Conservation (phyloP, 2,329 filamentous ascomycete genomes). For the Diaporthe nobilis region DNA sequence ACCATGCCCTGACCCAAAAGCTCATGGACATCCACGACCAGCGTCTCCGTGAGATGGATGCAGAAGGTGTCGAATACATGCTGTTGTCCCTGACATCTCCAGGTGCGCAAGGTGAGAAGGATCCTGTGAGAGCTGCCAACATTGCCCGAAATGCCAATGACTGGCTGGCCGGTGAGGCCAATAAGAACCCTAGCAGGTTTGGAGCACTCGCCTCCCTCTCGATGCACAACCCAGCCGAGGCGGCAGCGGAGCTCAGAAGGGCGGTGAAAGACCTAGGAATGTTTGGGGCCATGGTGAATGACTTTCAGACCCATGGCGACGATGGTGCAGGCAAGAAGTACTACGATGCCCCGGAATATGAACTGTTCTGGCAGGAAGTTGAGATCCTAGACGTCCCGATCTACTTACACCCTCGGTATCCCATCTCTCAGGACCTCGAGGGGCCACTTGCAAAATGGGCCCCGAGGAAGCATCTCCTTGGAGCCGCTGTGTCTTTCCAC, state of each 20-base stretch:
- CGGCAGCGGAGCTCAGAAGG: conserved; percentile 49
- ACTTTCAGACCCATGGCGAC: conserved; percentile 48
- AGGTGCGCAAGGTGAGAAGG: conserved; percentile 50
- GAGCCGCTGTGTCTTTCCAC: conserved; percentile 53
- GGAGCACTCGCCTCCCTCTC: conserved; percentile 51
- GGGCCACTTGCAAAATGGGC: conserved; percentile 42
- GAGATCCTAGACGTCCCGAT: conserved; percentile 52
- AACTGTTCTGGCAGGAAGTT: conserved; percentile 51
- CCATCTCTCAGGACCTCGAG: conserved; percentile 48
- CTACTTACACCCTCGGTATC: conserved; percentile 54
- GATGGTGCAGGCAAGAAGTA: conserved; percentile 47
- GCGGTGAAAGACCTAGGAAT: conserved; percentile 52
- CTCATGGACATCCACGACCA: conserved; percentile 51
- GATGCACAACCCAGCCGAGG: conserved; percentile 51
- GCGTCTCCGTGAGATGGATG: conserved; percentile 51
- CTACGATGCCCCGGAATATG: conserved; percentile 50
- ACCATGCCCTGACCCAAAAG: conserved; percentile 46
- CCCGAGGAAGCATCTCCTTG: conserved; percentile 51
- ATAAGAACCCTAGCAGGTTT: conserved; percentile 49
- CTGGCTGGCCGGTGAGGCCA: conserved; percentile 51
- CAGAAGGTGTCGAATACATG: conserved; percentile 55
- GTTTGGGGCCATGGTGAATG: conserved; percentile 53
- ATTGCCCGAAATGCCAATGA: conserved; percentile 51
- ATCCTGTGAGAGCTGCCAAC: conserved; percentile 45
- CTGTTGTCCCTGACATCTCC: conserved; percentile 53